These are phyloP conservation scores for Monarda citriodora DNA, from an alignment of 305 asterid genomes.

Conservation along the genomic window DNA sequence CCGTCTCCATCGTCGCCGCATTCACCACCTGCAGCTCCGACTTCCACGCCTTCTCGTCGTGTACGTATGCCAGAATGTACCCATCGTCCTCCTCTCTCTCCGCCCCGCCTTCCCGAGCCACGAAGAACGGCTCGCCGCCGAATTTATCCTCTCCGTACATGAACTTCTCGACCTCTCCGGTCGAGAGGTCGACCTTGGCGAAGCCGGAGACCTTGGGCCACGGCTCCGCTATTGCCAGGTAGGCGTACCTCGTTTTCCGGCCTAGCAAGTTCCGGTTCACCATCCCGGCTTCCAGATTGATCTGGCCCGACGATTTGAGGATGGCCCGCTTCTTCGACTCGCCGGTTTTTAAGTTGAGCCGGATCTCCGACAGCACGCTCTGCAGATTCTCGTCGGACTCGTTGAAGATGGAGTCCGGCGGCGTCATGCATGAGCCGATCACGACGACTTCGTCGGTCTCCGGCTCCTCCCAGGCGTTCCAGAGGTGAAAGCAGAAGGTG, in stretches of 20 bases:
- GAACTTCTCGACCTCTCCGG: conserved; percentile 45
- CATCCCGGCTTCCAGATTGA: conserved; percentile 82
- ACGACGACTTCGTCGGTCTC: conserved; percentile 61
- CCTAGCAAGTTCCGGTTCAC: conserved; percentile 68
- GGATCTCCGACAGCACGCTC: conserved; percentile 56
- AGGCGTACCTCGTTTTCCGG: conserved; percentile 53
- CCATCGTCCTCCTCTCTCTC: conserved; percentile 73
- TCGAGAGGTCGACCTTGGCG: conserved; percentile 60
- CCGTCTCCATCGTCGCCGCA: conserved; percentile 39
- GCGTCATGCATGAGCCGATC: conserved; percentile 85
- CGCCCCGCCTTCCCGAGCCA: conserved; percentile 33
- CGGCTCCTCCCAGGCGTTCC: conserved; percentile 85
- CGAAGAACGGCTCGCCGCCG: conserved; percentile 80
- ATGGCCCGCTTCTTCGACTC: conserved; percentile 39
- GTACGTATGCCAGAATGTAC: conserved; percentile 56
- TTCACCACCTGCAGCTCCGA: conserved; percentile 65
- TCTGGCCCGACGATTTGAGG: conserved; percentile 32
- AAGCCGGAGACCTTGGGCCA: conserved; percentile 88
- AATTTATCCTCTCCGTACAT: conserved; percentile 52
- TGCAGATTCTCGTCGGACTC: conserved; percentile 45
- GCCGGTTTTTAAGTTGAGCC: conserved; percentile 58
- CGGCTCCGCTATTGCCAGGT: conserved; percentile 75
- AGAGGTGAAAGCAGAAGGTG: conserved; percentile 62
- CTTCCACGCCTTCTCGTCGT: conserved; percentile 53
- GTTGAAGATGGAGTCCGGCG: conserved; percentile 77